Percentiles rank a stretch among this genome's conserved stretches.
phyloP scores from a whole-genome alignment of 2,329 filamentous ascomycete genomes.

The Fusarium euwallaceae region DNA sequence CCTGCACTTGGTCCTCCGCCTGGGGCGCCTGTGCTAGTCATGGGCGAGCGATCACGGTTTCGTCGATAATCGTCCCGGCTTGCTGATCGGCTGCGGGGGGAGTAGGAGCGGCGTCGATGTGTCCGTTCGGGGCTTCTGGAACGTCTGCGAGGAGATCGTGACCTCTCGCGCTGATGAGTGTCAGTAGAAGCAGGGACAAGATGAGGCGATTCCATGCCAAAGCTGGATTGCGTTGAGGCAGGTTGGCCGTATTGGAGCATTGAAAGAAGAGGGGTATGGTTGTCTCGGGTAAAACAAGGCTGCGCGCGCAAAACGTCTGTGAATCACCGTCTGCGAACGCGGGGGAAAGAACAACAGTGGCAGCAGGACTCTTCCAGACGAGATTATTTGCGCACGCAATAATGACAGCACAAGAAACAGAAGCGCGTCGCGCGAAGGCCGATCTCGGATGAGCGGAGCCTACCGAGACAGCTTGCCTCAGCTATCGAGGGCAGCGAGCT shows the following conservation, averaged over 20 bases:
- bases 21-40: constrained; percentile 79
- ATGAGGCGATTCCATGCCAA: constrained; percentile 33
- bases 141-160: constrained; percentile 82
- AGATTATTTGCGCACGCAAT: constrained; percentile 5
- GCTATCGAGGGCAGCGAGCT: constrained; percentile 29
- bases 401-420: constrained; percentile 10
- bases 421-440: constrained; percentile 31
- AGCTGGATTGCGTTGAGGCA: constrained; percentile 19
- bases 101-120: constrained; percentile 81
- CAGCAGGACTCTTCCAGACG: constrained; percentile 1
- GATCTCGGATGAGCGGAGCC: constrained; percentile 43
- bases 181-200: constrained; percentile 43
- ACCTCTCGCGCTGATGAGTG: constrained; percentile 80
- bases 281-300: constrained; percentile 20
- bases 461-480: constrained; percentile 24
- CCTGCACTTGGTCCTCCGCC: constrained; percentile 78
- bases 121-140: constrained; percentile 84
- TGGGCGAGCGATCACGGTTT: constrained; percentile 83
- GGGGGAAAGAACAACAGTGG: constrained; percentile 10
- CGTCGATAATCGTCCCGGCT: constrained; percentile 84
- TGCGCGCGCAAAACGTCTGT: constrained; percentile 21
- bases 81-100: constrained; percentile 80
- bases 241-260: constrained; percentile 6
- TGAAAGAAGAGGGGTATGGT: constrained; percentile 24
- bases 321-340: constrained; percentile 31